A percentile compares a stretch with the other conserved stretches of the same genome.
Evolutionary conservation across 495 filamentous ascomycete species (phyloP).

Genomic region (Hypoxylon lenormandii): DNA sequence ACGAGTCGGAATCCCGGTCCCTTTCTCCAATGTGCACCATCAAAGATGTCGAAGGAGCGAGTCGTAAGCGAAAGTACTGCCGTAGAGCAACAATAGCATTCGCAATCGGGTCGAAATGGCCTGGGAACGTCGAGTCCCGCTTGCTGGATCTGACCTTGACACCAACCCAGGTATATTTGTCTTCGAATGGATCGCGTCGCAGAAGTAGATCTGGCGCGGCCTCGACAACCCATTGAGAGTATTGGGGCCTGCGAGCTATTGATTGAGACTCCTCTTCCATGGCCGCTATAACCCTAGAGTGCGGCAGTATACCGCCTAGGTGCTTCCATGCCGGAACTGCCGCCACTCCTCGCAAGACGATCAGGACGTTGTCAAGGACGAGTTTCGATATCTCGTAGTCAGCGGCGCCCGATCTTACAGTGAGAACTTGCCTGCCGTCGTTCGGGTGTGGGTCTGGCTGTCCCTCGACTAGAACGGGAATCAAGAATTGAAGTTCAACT

Average conservation of each 20-base stretch:
- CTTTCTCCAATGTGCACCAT: conserved; percentile 21
- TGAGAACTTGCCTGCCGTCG: not conserved
- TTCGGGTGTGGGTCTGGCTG: conserved; percentile 12
- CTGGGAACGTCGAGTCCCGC: not conserved
- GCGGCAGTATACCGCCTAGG: no score
- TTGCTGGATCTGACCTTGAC: conserved; percentile 35
- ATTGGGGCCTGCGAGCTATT: not conserved
- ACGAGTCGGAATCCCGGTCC: not conserved
- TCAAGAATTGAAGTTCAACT: conserved; percentile 33
- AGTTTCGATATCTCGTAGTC: not conserved
- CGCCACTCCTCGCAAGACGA: not conserved
- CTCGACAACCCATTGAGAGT: conserved; percentile 28
- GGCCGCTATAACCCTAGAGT: not conserved
- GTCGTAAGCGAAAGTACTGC: conserved; percentile 12
- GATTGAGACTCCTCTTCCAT: conserved; percentile 21
- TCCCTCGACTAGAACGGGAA: conserved; percentile 2
- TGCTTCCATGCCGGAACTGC: conserved; percentile 22
- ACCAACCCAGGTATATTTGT: conserved; percentile 18
- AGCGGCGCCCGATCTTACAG: not conserved
- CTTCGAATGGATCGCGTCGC: not conserved
- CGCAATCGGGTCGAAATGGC: conserved; percentile 27
- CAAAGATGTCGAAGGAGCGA: conserved; percentile 15
- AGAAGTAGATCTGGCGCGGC: not conserved
- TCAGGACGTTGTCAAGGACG: not conserved
- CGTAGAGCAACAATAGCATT: not conserved